Base-by-base conservation (phyloP, 2,329 filamentous ascomycete species). In the Fragosphaeria purpurea region DNA sequence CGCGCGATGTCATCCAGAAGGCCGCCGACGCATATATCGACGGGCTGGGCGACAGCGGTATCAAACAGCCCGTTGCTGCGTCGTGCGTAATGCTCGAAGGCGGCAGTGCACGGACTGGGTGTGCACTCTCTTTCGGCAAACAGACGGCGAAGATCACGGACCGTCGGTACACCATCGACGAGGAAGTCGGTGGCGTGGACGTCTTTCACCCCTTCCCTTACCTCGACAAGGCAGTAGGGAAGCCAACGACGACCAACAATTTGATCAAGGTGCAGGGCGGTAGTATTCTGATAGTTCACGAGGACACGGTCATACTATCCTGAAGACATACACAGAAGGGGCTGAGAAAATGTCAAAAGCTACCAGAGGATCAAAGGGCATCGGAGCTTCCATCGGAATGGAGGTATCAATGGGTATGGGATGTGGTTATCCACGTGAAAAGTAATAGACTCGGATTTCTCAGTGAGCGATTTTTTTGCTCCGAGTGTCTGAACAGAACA, bases 231-330 rank as follows among this genome's bases (percentile, higher is more conserved):
- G 35, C 35, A 11, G 35, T 37, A 2, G 35, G 35, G 35, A 37
- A 37, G 41, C 55, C 8, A 47, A 58, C 56, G 13, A 49, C 48
- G 43, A 58, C 52, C 12, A 56, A 55, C 41, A 58, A 59, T 47
- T 48, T 59, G 4, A 41, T 59, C n/a, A 45, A 50, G 41, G 52
- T 59, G 7, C 56, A 54, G 44, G 50, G 38, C 11, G 57, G 57
- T 11, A 39, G 53, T 53, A 57, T 59, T 42, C 48, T 41, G 45
- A 55, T 53, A 34, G 57, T 59, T 33, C 57, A 59, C 44, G 56
- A 57, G 53, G 55, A 55, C 31, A 58, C 56, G n/a, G 50, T 56
- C 10, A 37, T 37, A 37, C 11, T 37, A 37, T 7, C 35, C 35
- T 37, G 4, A 37, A 37, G 2, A 37, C 35, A 37, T 37, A 11